Evolutionary conservation across 2,329 filamentous ascomycete genomes (phyloP).

Genomic region (Ceratocystiopsis brevicomis): DNA sequence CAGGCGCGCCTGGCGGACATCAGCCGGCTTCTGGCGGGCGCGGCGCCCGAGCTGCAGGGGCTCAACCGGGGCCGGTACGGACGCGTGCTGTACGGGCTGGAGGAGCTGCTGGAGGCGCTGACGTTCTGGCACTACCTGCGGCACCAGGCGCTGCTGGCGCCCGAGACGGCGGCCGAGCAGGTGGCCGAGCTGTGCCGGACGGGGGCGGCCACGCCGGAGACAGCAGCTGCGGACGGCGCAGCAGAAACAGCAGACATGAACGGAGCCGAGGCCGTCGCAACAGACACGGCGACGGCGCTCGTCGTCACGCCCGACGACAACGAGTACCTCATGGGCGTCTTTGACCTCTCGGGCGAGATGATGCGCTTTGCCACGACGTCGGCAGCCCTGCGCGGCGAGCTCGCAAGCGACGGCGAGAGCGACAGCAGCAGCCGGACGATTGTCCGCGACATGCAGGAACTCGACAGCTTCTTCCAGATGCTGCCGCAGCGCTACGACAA

Average conservation of each 20-base stretch:
- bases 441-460: constrained; percentile 59
- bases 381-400: constrained; percentile 52
- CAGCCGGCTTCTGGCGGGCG: constrained; percentile 41
- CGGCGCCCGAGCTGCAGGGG: constrained; percentile 55
- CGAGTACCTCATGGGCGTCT: constrained; percentile 80
- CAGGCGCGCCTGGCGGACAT: constrained; percentile 54
- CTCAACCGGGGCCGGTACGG: constrained; percentile 72
- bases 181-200: constrained; percentile 21
- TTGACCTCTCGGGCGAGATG: constrained; percentile 86
- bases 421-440: constrained; percentile 32
- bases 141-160: constrained; percentile 54
- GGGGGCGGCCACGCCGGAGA: constrained; percentile 12
- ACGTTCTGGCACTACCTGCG: constrained; percentile 78
- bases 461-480: constrained; percentile 60
- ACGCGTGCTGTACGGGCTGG: constrained; percentile 62
- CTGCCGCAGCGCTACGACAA: constrained; percentile 39
- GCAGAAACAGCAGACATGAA: constrained; percentile 1
- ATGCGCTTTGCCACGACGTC: constrained; percentile 91
- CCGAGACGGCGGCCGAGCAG: constrained; percentile 34
- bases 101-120: constrained; percentile 86
- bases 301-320: constrained; percentile 49
- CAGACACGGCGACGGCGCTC: constrained; percentile 3
- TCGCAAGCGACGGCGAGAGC: constrained; percentile 19
- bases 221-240: constrained; percentile 12
- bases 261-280: constrained; percentile 15